Evolutionary conservation across 2,329 filamentous ascomycete species (phyloP), one percentile per base, ranked within the genome.

Genomic region (Talaromyces sp.): DNA sequence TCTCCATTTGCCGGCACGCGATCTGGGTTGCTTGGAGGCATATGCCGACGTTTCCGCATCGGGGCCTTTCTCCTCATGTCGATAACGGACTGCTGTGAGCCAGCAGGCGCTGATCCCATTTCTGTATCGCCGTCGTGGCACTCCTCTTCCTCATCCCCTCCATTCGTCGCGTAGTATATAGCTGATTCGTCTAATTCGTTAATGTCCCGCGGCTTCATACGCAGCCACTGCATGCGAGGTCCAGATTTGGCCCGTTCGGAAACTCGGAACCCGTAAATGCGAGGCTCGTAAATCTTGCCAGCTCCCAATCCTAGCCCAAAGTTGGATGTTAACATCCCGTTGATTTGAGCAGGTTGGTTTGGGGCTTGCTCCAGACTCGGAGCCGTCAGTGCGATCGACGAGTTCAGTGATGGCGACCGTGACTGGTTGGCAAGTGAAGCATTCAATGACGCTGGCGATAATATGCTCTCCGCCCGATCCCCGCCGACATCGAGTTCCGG

Each of bases 231-330:
- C 94, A 99, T 99, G 63, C 94, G 85, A 12, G 94, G 94, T 0
- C 94, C 94, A 26, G 90, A 92, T 66, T 90, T 86, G 48, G 94
- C 91, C 61, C 92, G 83, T 75, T 97, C 94, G 19, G 90, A 93
- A 24, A 99, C 94, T 63, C 89, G 86, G 80, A 99, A 99, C 29
- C 94, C 94, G 76, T 97, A 99, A 73, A 99, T 97, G 66, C 88
- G 89, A 61, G 94, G 92, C 72, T 97, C 91, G 77, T 97, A 97
- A 69, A 97, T 91, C 73, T 87, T 91, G 61, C 86, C 86, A 54
- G 80, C 80, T 11, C 94, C 94, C 2, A 99, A 82, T 1, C 92
- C 91, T 0, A 94, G 92, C 1, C 89, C 92, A 65, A 97, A 88
- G 74, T 97, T 99, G 67, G 87, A 84, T 4, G 89, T 85, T 65